These are phyloP conservation scores for Allomyces javanicus DNA, from an alignment of 192 early-diverging fungal species.

Conservation along the genomic window DNA sequence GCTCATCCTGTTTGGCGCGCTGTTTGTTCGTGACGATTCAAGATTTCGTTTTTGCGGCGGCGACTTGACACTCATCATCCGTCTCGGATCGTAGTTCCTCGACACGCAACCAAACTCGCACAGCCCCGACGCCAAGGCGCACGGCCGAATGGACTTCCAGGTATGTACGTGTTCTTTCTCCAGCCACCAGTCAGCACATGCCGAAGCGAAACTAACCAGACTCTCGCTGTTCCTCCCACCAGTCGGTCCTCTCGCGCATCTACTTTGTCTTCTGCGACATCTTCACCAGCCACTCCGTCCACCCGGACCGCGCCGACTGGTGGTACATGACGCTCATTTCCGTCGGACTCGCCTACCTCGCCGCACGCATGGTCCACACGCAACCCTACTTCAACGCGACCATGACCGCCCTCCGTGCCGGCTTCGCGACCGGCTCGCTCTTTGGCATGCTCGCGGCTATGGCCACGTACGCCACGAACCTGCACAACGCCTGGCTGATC, in stretches of 20 bases:
- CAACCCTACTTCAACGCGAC: background rate
- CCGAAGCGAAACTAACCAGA: background rate
- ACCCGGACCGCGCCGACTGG: background rate
- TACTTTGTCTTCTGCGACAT: background rate
- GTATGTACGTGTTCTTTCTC: background rate
- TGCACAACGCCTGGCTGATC: background rate
- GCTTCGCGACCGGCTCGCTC: background rate
- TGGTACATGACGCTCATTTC: background rate
- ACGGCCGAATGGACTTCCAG: background rate
- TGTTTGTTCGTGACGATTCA: background rate
- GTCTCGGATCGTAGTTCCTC: background rate
- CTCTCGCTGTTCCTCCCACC: background rate
- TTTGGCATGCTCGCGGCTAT: background rate
- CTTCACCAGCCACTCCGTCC: background rate
- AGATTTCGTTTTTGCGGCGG: background rate
- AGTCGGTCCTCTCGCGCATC: background rate
- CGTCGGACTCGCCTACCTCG: too few relatives aligned
- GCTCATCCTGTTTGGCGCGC: background rate
- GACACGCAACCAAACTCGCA: background rate
- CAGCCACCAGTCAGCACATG: background rate
- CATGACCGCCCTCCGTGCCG: background rate
- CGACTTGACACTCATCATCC: background rate
- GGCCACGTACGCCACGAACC: background rate
- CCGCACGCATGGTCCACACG: too few relatives aligned
- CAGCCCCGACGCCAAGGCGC: background rate